A percentile compares a stretch with the other conserved stretches of the same genome.
phyloP scores from a whole-genome alignment of 192 early-diverging fungal genomes.

The Thamnidium elegans region DNA sequence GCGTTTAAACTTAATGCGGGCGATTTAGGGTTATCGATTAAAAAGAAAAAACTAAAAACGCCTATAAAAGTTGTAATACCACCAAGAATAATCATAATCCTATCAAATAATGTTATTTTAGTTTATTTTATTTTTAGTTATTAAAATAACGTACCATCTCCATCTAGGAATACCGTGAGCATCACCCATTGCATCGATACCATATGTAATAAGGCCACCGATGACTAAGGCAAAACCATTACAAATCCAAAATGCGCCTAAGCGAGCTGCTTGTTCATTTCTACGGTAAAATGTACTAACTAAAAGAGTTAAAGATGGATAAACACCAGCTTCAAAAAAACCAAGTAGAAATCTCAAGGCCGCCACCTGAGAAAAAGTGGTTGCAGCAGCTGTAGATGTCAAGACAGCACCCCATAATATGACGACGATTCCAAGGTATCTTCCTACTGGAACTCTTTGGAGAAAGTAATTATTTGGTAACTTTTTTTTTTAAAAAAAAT shows the following conservation, averaged over 20 bases:
- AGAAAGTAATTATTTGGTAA: conserved; percentile 35
- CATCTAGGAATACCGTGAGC: conserved; percentile 3
- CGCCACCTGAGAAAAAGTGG: conserved; percentile 27
- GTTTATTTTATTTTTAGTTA: no score
- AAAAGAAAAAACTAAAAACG: conserved; percentile 28
- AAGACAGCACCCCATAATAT: conserved; percentile 26
- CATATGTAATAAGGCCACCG: conserved; percentile 28
- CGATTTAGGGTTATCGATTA: conserved; percentile 34
- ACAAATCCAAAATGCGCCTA: conserved; percentile 31
- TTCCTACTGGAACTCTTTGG: conserved; percentile 21
- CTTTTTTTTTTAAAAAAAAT: conserved; percentile 4
- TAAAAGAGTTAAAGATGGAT: conserved; percentile 28
- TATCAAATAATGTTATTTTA: conserved; percentile 2
- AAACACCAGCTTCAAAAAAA: conserved; percentile 30
- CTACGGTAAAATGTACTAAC: conserved; percentile 31
- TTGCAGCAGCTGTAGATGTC: conserved; percentile 14
- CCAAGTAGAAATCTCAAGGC: conserved; percentile 33
- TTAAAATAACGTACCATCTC: conserved; percentile 26
- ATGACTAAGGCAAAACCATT: conserved; percentile 21
- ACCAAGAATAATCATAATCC: conserved; percentile 37
- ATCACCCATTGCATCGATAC: conserved; percentile 26
- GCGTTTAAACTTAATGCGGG: conserved; percentile 19
- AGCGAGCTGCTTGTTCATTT: conserved; percentile 20
- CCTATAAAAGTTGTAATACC: conserved; percentile 16
- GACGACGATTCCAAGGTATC: conserved; percentile 23